Evolutionary conservation across 805 yeast genomes (phyloP), one percentile per base, ranked within the genome.

Genomic region (Hanseniaspora singularis): DNA sequence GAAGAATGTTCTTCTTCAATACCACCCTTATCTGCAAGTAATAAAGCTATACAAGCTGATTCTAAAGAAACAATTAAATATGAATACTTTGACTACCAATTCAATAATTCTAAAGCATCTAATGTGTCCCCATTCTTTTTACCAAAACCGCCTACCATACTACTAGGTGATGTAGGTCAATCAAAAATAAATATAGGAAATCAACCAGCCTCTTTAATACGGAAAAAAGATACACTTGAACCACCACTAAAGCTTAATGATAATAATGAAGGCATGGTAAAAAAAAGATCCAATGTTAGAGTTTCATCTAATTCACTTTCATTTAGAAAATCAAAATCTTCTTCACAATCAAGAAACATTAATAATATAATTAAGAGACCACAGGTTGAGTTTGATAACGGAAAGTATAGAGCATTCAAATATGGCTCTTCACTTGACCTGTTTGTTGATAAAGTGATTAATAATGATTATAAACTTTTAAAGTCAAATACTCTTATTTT

Each of bases 301-400:
- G 26, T n/a, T 4, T 20, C 38, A 8, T 6, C 8, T 19, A 33
- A n/a, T 19, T 15, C 38, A 9, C 7, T 12, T 8, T 18, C 34
- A 6, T 4, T 16, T 16, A 18, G 11, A 6, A 39, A 39, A 31
- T 11, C 10, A 10, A 40, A 31, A 15, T 33, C 16, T 14, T 15
- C n/a, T n/a, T 18, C 15, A n/a, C 16, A 33, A 26, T 38, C 33
- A 1, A 41, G 26, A 14, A 34, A 39, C 7, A 20, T 42, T 9
- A 42, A 42, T 19, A 34, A 42, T 20, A 38, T 42, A 10, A 24
- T 42, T 16, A 42, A 42, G n/a, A 33, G 46, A 42, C 46, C 46
- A 27, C 18, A 26, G 12, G 6, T 42, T n/a, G 16, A n/a, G 11
- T 33, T 33, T 12, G 14, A 33, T 11, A 7, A 12, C 6, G n/a